Evolutionary conservation across 108 stramenopile species (phyloP).

Genomic region (Discostella pseudostelligera): DNA sequence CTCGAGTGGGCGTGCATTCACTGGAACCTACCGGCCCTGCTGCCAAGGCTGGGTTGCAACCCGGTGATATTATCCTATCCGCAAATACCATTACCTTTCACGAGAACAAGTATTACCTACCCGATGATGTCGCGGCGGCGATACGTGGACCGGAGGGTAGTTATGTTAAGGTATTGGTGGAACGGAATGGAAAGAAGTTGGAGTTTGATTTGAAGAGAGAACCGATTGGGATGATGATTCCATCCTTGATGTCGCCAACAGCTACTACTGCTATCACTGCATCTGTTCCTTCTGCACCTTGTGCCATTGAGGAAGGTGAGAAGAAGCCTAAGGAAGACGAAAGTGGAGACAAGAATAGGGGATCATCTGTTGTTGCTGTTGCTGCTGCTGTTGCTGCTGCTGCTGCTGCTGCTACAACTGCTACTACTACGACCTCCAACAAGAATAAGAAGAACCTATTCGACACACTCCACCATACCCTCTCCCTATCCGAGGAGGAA

Average conservation of each 20-base stretch:
- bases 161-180: conserved; percentile 56
- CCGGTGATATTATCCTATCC: conserved; percentile 62
- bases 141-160: conserved; percentile 70
- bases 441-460: neutral
- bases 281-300: neutral
- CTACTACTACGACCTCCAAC: too few relatives aligned
- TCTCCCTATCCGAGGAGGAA: conserved; percentile 3
- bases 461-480: neutral
- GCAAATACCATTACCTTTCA: conserved; percentile 26
- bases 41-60: conserved; percentile 52
- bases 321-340: too few relatives aligned
- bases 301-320: too few relatives aligned
- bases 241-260: too few relatives aligned
- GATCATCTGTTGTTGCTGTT: too few relatives aligned
- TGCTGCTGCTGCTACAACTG: too few relatives aligned
- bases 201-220: conserved; percentile 74
- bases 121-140: conserved; percentile 68
- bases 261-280: conserved; percentile 26
- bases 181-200: conserved; percentile 53
- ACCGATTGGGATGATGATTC: conserved; percentile 62
- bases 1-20: conserved; percentile 12
- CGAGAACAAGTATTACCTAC: conserved; percentile 14
- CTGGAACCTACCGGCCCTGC: conserved; percentile 75
- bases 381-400: too few relatives aligned
- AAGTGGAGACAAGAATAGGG: too few relatives aligned